Base-by-base conservation (phyloP, 164 flowering plant genomes). In the Tinospora cordifolia region DNA sequence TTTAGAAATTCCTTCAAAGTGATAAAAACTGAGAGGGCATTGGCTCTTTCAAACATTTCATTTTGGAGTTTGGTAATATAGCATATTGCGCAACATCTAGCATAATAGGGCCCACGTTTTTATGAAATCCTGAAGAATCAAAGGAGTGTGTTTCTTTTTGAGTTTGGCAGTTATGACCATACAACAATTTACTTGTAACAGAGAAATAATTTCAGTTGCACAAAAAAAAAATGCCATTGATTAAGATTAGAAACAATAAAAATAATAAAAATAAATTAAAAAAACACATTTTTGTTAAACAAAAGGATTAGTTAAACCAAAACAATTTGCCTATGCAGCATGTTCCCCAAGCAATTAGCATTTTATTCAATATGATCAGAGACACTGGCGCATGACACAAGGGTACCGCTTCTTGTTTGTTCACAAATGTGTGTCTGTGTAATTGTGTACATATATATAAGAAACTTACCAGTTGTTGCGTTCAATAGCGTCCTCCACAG, bases 401-500 rank as follows among this genome's bases (percentile, higher is more conserved):
- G 34, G n/a, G 44, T 40, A 40, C 13, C 4, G n/a, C 14, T 62
- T 30, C 17, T 9, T 12, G 25, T 60, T 25, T 60, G 36, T 60
- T 60, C 14, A 60, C 13, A 36, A 17, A 34, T 30, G 17, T 34
- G n/a, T n/a, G n/a, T n/a, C n/a, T n/a, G n/a, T n/a, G n/a, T n/a
- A n/a, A n/a, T n/a, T n/a, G n/a, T n/a, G n/a, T n/a, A n/a, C n/a
- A 57, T 21, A 57, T 24, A 34, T 9, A 19, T 4, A 4, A 46
- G 8, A 47, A 19, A 58, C 86, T 85, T 79, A 92, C 99, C 99
- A 94, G 84, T 90, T 84, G 71, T 79, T 82, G 36, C 82, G 87
- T 67, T 90, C 97, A 73, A 94, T 77, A 47, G 90, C 91, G 84
- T 94, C 97, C 83, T 90, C 97, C 15, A 78, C 75, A 69, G 99